Conservation (phyloP, 1,284 basidiomycete genomes). For the Melampsora americana region DNA sequence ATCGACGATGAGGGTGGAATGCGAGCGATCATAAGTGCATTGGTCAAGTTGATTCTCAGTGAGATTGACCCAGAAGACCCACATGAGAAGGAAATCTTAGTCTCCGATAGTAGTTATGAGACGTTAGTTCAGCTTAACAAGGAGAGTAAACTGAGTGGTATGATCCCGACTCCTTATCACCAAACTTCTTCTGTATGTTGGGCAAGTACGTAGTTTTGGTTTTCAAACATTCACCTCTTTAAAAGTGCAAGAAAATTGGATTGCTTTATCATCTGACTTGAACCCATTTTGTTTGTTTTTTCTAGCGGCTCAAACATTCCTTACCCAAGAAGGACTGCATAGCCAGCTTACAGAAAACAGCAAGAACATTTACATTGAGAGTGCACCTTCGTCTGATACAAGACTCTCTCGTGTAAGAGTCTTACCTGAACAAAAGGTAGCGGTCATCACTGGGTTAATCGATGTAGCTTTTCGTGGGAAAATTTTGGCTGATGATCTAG, state of each 20-base stretch:
- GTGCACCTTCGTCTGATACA: constrained; percentile 11
- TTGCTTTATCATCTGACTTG: neutral
- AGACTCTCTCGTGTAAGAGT: constrained; percentile 21
- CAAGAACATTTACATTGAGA: constrained; percentile 17
- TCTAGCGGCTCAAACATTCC: constrained; percentile 28
- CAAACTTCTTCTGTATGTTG: constrained; percentile 37
- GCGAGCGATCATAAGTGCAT: constrained; percentile 34
- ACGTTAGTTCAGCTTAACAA: constrained; percentile 35
- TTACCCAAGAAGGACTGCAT: constrained; percentile 35
- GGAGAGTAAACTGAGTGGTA: constrained; percentile 18
- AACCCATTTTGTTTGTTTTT: neutral
- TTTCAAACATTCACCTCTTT: neutral
- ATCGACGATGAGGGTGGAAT: constrained; percentile 44
- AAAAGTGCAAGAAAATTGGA: neutral
- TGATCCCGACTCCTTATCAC: constrained; percentile 9
- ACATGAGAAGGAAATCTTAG: neutral
- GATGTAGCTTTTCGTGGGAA: constrained; percentile 39
- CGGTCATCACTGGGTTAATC: constrained; percentile 33
- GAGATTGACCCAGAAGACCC: constrained; percentile 9
- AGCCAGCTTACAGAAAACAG: neutral
- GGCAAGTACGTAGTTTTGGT: constrained; percentile 29
- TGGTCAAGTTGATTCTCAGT: constrained; percentile 26
- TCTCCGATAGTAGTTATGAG: constrained; percentile 15
- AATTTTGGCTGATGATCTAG: constrained; percentile 37
- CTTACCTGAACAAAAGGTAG: constrained; percentile 35